Conservation (phyloP, 2,329 filamentous ascomycete genomes). For the Venturiaceae sp. region DNA sequence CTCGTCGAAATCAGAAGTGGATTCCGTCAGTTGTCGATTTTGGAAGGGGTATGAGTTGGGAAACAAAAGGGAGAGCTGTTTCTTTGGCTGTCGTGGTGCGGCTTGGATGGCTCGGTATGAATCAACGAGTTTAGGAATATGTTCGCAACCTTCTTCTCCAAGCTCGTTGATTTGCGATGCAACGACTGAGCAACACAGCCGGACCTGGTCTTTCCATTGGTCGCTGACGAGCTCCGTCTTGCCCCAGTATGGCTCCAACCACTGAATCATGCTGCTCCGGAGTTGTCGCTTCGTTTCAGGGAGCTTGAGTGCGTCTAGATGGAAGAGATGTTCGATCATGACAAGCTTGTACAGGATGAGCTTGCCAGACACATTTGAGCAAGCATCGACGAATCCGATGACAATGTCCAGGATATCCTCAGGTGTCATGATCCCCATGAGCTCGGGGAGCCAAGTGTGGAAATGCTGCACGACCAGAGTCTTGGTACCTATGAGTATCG, state of each 20-base stretch:
- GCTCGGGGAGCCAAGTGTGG: constrained; percentile 92
- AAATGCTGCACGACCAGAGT: constrained; percentile 94
- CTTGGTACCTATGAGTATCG: constrained; percentile 85
- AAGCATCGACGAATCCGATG: constrained; percentile 89
- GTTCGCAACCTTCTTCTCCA: constrained; percentile 73
- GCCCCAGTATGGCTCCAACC: constrained; percentile 94
- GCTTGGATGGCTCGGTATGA: constrained; percentile 73
- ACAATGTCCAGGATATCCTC: constrained; percentile 87
- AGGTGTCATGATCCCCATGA: constrained; percentile 63
- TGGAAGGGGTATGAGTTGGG: constrained; percentile 86
- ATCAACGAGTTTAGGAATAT: constrained; percentile 82
- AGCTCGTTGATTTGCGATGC: constrained; percentile 75
- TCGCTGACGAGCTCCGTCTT: constrained; percentile 61
- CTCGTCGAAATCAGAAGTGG: constrained; percentile 67
- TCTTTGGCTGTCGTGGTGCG: constrained; percentile 48
- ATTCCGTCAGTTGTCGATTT: constrained; percentile 41
- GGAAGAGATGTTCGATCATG: constrained; percentile 84
- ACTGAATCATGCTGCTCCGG: constrained; percentile 72
- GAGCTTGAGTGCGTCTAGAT: constrained; percentile 70
- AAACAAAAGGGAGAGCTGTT: constrained; percentile 74
- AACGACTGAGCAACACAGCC: constrained; percentile 85
- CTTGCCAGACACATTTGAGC: constrained; percentile 78
- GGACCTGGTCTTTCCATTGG: constrained; percentile 87
- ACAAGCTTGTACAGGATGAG: constrained; percentile 86
- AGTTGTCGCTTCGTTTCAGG: constrained; percentile 65